phyloP scores from a whole-genome alignment of 192 early-diverging fungal genomes.

The Coemansia erecta region DNA sequence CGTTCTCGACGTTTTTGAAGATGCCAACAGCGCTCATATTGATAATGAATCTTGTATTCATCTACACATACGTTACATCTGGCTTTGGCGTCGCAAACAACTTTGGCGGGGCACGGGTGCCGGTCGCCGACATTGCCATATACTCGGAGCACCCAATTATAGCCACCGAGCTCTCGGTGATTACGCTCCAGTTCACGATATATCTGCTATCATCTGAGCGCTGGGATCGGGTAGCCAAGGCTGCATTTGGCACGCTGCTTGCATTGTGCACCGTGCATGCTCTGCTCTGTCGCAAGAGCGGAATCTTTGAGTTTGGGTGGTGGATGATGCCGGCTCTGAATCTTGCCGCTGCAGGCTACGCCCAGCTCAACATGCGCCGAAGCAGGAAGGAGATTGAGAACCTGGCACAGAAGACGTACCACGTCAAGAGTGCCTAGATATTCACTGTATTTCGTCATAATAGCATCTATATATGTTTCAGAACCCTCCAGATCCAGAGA shows the following conservation, averaged over 20 bases:
- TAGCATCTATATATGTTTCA: neutral
- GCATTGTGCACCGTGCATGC: constrained; percentile 12
- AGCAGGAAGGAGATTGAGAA: constrained; percentile 22
- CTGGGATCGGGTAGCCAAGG: constrained; percentile 21
- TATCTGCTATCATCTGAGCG: constrained; percentile 34
- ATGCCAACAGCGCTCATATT: constrained; percentile 27
- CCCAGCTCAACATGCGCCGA: constrained; percentile 46
- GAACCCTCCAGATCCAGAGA: constrained; percentile 1
- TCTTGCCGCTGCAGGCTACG: constrained; percentile 27
- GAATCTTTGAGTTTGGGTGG: constrained; percentile 28
- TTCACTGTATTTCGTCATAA: neutral
- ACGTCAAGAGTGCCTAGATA: constrained; percentile 25
- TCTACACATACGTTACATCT: constrained; percentile 31
- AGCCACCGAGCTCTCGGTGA: constrained; percentile 37
- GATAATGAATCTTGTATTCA: constrained; percentile 40
- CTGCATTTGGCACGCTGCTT: constrained; percentile 4
- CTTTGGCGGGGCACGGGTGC: constrained; percentile 13
- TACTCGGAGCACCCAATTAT: constrained; percentile 28
- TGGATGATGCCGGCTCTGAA: constrained; percentile 35
- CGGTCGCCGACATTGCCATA: constrained; percentile 19
- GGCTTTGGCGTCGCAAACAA: constrained; percentile 10
- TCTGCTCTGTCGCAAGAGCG: constrained; percentile 18
- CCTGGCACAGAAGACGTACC: constrained; percentile 14
- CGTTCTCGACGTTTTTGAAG: constrained; percentile 38
- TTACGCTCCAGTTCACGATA: constrained; percentile 37